Evolutionary conservation across 495 filamentous ascomycete species (phyloP).

Genomic region (Lasiosphaeriaceae sp.): DNA sequence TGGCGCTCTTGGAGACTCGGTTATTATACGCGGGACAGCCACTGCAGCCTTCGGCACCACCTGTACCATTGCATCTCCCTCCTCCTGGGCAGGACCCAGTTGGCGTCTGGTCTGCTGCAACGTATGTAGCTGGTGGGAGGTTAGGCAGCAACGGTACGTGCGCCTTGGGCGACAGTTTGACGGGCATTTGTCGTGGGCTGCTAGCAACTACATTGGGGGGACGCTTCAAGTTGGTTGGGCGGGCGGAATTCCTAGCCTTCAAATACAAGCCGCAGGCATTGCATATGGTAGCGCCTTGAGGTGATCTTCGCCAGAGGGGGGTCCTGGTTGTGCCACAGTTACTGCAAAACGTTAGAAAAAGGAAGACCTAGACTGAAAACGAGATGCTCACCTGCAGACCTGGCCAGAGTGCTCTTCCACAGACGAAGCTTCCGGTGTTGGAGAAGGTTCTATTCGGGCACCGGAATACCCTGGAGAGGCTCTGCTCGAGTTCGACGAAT

Average conservation of each 20-base stretch:
- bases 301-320: constrained; percentile 91
- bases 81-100: constrained; percentile 92
- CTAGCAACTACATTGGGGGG: constrained; percentile 44
- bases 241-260: constrained; percentile 85
- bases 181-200: constrained; percentile 32
- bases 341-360: constrained; percentile 46
- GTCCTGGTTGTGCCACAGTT: constrained; percentile 94
- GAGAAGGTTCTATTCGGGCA: constrained; percentile 18
- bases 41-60: constrained; percentile 91
- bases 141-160: constrained; percentile 29
- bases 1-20: constrained; percentile 81
- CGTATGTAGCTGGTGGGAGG: constrained; percentile 66
- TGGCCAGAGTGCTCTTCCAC: constrained; percentile 39
- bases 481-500: constrained; percentile 14
- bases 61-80: constrained; percentile 93
- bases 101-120: constrained; percentile 65
- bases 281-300: constrained; percentile 89
- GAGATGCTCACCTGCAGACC: constrained; percentile 50
- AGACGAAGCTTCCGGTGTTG: constrained; percentile 7
- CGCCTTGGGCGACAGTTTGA: constrained; percentile 31
- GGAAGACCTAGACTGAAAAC: neutral
- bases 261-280: constrained; percentile 96
- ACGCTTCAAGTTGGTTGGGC: constrained; percentile 84
- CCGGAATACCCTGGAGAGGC: constrained; percentile 4
- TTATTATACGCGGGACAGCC: constrained; percentile 98